phyloP scores from a whole-genome alignment of 2,329 filamentous ascomycete species.

The Venturia asperata region DNA sequence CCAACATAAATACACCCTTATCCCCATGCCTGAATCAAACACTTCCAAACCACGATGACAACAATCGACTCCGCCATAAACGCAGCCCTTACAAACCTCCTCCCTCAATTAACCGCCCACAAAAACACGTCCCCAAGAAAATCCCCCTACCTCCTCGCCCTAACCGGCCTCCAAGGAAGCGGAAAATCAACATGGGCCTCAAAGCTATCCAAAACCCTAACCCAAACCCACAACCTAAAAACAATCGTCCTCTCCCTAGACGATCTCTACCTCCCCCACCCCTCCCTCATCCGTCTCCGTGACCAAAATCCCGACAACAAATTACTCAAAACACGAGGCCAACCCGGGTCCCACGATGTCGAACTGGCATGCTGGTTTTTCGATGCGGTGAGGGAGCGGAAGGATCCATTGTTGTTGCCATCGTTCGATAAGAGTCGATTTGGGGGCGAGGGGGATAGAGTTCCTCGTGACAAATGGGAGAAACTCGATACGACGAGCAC shows the following conservation, averaged over 20 bases:
- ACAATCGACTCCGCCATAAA: background rate
- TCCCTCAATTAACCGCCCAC: background rate
- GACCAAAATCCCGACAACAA: slow-evolving; percentile 60
- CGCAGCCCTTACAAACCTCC: background rate
- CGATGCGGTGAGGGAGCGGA: slow-evolving; percentile 28
- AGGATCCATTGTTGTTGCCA: slow-evolving; percentile 26
- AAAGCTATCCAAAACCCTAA: background rate
- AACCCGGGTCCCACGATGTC: slow-evolving; percentile 76
- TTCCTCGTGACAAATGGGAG: background rate
- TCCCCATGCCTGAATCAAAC: too few relatives aligned
- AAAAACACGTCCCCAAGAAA: background rate
- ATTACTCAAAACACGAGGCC: slow-evolving; percentile 72
- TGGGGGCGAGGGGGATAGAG: slow-evolving; percentile 14
- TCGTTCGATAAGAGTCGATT: slow-evolving; percentile 9
- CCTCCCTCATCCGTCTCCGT: slow-evolving; percentile 59
- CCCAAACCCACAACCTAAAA: slow-evolving; percentile 24
- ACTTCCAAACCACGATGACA: background rate
- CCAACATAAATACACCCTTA: too few relatives aligned
- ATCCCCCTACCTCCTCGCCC: slow-evolving; percentile 20
- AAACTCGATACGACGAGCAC: slow-evolving; percentile 42
- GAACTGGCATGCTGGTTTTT: slow-evolving; percentile 52
- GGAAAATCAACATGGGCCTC: slow-evolving; percentile 20
- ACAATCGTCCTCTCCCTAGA: slow-evolving; percentile 50
- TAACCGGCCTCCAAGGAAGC: slow-evolving; percentile 21
- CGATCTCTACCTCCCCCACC: slow-evolving; percentile 76